Base-by-base conservation (phyloP, 2,329 filamentous ascomycete species). In the Talaromyces islandicus region DNA sequence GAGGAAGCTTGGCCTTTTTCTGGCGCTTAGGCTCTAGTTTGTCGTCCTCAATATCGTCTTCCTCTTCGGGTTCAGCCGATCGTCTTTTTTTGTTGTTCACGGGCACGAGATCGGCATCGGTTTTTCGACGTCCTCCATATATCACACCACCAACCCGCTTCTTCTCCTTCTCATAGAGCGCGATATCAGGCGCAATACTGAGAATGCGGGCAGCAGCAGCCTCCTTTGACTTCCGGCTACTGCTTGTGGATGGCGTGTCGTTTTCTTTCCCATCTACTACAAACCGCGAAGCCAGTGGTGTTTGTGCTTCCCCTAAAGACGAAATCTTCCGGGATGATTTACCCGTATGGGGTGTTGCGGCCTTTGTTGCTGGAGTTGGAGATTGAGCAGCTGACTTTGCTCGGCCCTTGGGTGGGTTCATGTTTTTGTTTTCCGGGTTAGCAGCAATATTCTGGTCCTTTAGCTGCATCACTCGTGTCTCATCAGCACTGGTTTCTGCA, bases 111-210 rank as follows among this genome's bases (percentile, higher is more conserved):
- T 77, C 75, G 41, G 76, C 73, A 56, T 75, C 77, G 21, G 68
- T 78, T 65, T 75, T 78, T 27, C 78, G 75, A 65, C 80, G 72
- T 14, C 83, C 81, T 29, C 85, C 85, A 64, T 87, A 83, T 11
- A 85, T 77, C 3, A 88, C 83, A 46, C 86, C 86, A 14, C 86
- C 86, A 52, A 83, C 84, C 21, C 94, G 86, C 77, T 96, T 97
- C 79, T 85, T 91, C 76, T 99, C 94, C 71, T 94, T 96, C 70
- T 97, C 89, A 69, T 94, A 99, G 32, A 95, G 79, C 2, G 88
- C 88, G 69, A 97, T 92, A 70, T 99, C 94, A 0, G 88, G 84
- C 0, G 90, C 92, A 60, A 93, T 80, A 38, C 85, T 83, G 58
- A 94, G 90, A 7, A 97, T 77, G 64, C 85, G 87, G 35, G 87